Base-by-base conservation (phyloP, 2,329 filamentous ascomycete species). In the Fusarium solani-melongenae region DNA sequence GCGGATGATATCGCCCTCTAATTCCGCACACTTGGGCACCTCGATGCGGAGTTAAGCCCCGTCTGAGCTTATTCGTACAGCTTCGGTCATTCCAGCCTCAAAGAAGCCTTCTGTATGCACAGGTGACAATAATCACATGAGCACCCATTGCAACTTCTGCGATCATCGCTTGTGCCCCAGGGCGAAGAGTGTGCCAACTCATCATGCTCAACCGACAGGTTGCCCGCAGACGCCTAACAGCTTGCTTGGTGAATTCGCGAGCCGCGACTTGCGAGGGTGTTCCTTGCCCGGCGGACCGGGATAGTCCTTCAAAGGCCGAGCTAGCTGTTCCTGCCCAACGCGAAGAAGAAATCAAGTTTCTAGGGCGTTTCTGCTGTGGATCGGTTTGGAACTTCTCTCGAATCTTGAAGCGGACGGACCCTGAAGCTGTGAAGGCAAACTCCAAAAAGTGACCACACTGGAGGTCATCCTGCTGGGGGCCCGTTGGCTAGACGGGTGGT, bases 321-420 rank as follows among this genome's bases (percentile, higher is more conserved):
- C 65, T 64, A 70, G 67, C 49, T 69, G 64, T 70, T 68, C 66
- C 68, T 73, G 69, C 75, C 72, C 74, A 74, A 72, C 69, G 53
- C 27, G 36, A 55, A 59, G 49, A 51, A 67, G 58, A 68, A 71
- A 76, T 69, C 74, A 76, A 73, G 74, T 70, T 75, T 76, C 70
- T 73, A 72, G 55, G 34, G 49, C 46, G 33, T 34, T 60, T 63
- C 51, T 62, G 53, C 36, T 67, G 60, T 71, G 69, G 67, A 71
- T 39, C 55, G 36, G 33, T 11, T 57, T 58, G 29, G 31, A 59
- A 61, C 59, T 58, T 71, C 39, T 56, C 64, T 68, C 64, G 24
- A 51, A 56, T 58, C 67, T 61, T 39, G 41, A 38, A 33, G 60
- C 56, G 57, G 59, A 38, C 36, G 53, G 59, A 53, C 59, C 11